Evolutionary conservation across 345 rosid species (phyloP).

Genomic region (Aquilaria yunnanensis): DNA sequence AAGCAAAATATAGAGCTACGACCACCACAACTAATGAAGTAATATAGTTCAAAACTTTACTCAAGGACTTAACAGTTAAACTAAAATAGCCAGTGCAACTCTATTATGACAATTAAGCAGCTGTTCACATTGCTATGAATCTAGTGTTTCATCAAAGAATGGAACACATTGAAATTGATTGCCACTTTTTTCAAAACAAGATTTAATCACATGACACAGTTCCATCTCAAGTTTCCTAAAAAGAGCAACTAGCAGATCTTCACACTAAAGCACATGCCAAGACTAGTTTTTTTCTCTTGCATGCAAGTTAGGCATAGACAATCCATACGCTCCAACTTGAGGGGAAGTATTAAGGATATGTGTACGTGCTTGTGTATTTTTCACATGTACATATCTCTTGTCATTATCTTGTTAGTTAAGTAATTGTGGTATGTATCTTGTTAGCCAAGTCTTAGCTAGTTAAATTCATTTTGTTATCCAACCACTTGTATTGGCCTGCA

Average conservation of each 20-base stretch:
- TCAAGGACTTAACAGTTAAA: neutral
- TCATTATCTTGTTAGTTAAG: too few relatives aligned
- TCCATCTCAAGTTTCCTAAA: neutral
- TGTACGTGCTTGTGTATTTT: too few relatives aligned
- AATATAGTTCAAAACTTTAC: neutral
- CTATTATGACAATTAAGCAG: constrained; percentile 5
- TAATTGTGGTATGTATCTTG: too few relatives aligned
- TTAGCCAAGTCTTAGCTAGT: too few relatives aligned
- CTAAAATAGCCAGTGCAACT: neutral
- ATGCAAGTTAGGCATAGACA: constrained; percentile 1
- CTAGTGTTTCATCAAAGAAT: constrained; percentile 2
- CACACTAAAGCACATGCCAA: neutral
- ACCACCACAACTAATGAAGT: neutral
- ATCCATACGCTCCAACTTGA: constrained; percentile 4
- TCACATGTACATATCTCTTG: too few relatives aligned
- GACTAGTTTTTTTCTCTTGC: neutral
- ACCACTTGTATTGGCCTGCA: too few relatives aligned
- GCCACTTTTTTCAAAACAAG: neutral
- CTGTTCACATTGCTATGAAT: neutral
- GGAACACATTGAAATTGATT: neutral
- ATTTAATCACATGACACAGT: too few relatives aligned
- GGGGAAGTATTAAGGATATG: neutral
- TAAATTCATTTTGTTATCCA: too few relatives aligned
- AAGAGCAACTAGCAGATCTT: neutral
- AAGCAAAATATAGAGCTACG: too few relatives aligned